A percentile compares a stretch with the other conserved stretches of the same genome.
phyloP scores from a whole-genome alignment of 148 eudicot species.

The Polygonum aviculare region DNA sequence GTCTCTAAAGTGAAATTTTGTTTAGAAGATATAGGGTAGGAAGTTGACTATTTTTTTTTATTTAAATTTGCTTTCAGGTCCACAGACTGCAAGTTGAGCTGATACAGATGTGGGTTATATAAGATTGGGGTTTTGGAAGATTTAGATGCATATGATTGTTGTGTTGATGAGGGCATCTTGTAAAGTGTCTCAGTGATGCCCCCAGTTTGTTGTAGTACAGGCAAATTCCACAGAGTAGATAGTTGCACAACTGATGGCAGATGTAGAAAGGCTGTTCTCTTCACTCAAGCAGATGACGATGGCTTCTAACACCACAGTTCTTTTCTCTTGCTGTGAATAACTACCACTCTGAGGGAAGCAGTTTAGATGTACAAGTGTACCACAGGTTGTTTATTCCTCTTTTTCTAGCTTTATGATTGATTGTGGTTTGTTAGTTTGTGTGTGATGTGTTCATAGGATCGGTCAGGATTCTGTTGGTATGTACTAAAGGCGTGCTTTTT shows the following conservation, averaged over 20 bases:
- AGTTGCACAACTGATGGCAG: conserved; percentile 7
- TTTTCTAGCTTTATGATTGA: background rate
- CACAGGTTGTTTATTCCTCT: conserved; percentile 2
- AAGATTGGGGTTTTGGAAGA: conserved; percentile 10
- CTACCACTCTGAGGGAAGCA: conserved; percentile 6
- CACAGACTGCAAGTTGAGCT: background rate
- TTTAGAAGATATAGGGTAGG: background rate
- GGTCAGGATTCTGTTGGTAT: background rate
- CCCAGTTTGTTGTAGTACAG: conserved; percentile 7
- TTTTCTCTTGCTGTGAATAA: conserved; percentile 10
- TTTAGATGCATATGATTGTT: conserved; percentile 2
- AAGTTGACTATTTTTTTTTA: background rate
- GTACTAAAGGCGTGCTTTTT: background rate
- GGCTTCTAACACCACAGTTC: conserved; percentile 10
- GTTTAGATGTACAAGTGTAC: conserved; percentile 5
- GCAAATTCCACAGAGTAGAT: conserved; percentile 10
- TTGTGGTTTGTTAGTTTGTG: background rate
- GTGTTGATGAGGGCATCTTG: conserved; percentile 5
- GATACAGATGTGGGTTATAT: background rate
- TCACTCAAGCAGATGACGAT: background rate
- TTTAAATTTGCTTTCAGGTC: background rate
- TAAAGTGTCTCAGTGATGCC: conserved; percentile 7
- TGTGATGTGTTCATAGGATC: background rate
- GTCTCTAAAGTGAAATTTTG: background rate
- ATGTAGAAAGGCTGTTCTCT: conserved; percentile 8